Conservation (phyloP, 2,329 filamentous ascomycete genomes). For the Phoma sp. region DNA sequence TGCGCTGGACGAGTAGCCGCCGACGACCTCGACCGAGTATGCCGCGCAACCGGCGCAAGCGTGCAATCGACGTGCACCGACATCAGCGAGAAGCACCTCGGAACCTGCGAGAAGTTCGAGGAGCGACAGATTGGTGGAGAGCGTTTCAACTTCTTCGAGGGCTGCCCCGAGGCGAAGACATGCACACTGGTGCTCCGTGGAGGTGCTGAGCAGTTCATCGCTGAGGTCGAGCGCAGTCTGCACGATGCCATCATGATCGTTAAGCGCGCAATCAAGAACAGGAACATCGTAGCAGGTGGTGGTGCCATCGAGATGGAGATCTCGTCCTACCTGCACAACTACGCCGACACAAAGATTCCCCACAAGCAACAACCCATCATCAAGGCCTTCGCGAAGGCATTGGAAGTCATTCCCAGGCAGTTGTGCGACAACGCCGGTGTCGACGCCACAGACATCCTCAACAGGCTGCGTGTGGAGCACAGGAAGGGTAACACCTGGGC, state of each 20-base stretch:
- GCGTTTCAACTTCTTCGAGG: constrained; percentile 98
- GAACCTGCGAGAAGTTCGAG: constrained; percentile 88
- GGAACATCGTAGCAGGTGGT: constrained; percentile 91
- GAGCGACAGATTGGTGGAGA: constrained; percentile 97
- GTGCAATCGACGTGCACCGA: constrained; percentile 96
- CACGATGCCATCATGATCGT: constrained; percentile 99
- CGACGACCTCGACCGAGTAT: constrained; percentile 94
- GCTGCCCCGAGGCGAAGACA: constrained; percentile 93
- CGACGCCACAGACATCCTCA: constrained; percentile 96
- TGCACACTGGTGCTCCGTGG: constrained; percentile 95
- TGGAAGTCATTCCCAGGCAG: constrained; percentile 95
- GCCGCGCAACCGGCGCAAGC: constrained; percentile 90
- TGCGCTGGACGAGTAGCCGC: constrained; percentile 91
- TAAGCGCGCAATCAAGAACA: constrained; percentile 95
- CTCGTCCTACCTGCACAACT: constrained; percentile 89
- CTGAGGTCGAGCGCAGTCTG: constrained; percentile 94
- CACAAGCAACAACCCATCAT: constrained; percentile 98
- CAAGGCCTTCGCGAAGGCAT: constrained; percentile 95
- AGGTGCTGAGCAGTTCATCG: constrained; percentile 98
- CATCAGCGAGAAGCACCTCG: constrained; percentile 86
- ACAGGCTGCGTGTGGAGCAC: constrained; percentile 94
- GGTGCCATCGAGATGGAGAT: constrained; percentile 97
- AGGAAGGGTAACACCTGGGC: constrained; percentile 92
- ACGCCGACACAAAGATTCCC: constrained; percentile 88
- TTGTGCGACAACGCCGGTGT: constrained; percentile 99